Evolutionary conservation across 352 stramenopile genomes (phyloP).

Genomic region (Phytophthora aleatoria): DNA sequence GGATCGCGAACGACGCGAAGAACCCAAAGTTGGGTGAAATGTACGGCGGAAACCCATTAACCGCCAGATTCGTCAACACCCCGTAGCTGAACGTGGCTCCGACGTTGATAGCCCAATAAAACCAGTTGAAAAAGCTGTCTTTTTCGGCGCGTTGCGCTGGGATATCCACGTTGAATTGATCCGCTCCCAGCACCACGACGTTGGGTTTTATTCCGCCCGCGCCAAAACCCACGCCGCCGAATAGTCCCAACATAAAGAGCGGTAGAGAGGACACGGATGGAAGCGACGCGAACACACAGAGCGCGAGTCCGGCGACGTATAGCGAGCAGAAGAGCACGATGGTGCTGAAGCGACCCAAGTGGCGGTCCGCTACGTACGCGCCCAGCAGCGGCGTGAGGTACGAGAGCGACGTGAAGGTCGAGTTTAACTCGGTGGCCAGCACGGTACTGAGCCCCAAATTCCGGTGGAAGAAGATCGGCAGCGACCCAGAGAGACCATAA

Average conservation of each 20-base stretch:
- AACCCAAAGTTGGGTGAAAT: conserved; percentile 87
- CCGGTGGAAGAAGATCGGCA: conserved; percentile 90
- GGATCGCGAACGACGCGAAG: conserved; percentile 89
- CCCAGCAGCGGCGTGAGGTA: conserved; percentile 85
- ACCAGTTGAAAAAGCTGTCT: conserved; percentile 94
- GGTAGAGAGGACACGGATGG: conserved; percentile 60
- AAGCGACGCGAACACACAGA: conserved; percentile 71
- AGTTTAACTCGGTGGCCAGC: conserved; percentile 87
- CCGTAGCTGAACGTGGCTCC: conserved; percentile 92
- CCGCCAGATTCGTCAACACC: conserved; percentile 89
- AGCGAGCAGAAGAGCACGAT: conserved; percentile 80
- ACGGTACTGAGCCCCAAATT: conserved; percentile 79
- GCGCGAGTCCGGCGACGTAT: conserved; percentile 70
- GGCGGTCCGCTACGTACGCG: conserved; percentile 79
- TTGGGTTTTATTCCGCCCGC: conserved; percentile 81
- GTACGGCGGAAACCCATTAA: conserved; percentile 88
- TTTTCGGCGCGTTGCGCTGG: conserved; percentile 75
- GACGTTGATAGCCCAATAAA: conserved; percentile 94
- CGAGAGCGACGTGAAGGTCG: conserved; percentile 83
- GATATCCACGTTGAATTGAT: conserved; percentile 83
- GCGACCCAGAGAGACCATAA: conserved; percentile 80
- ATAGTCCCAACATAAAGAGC: conserved; percentile 85
- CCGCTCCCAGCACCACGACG: conserved; percentile 74
- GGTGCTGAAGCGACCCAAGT: conserved; percentile 80
- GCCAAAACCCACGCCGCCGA: conserved; percentile 74